Percentiles rank a stretch among this genome's conserved stretches.
These are phyloP conservation scores for Naganishia liquefaciens DNA, from an alignment of 1,284 basidiomycete species.

Conservation along the genomic window DNA sequence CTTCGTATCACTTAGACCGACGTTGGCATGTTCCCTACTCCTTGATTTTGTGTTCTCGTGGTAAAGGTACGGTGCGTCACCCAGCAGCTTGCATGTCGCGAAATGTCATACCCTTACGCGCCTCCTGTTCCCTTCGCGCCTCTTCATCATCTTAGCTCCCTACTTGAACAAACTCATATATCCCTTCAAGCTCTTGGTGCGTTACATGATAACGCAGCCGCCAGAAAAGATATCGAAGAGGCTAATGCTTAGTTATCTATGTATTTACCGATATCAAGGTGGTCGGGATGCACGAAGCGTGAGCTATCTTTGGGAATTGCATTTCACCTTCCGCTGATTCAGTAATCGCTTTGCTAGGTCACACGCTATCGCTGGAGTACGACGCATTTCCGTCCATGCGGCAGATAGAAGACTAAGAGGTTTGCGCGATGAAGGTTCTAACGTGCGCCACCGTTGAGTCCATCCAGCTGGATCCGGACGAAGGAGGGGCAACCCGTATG, in stretches of 20 bases:
- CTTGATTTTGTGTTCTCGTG: no score
- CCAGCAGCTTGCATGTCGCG: no score
- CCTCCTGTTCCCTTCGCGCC: no score
- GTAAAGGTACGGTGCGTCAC: no score
- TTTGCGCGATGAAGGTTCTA: constrained; percentile 59
- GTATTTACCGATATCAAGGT: constrained; percentile 59
- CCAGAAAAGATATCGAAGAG: no score
- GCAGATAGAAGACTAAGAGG: constrained; percentile 4
- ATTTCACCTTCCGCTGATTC: constrained; percentile 1
- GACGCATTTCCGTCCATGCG: constrained; percentile 17
- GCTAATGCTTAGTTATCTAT: background rate
- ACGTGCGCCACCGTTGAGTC: constrained; percentile 90
- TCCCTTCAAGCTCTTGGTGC: constrained; percentile 77
- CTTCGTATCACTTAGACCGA: no score
- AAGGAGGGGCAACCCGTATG: constrained; percentile 91
- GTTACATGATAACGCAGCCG: constrained; percentile 14
- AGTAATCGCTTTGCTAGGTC: constrained; percentile 59
- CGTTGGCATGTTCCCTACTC: no score
- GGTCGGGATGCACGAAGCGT: constrained; percentile 85
- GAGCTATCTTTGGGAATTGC: constrained; percentile 32
- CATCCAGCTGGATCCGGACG: constrained; percentile 66
- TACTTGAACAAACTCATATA: constrained; percentile 66
- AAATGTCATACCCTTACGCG: no score
- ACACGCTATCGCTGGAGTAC: constrained; percentile 69
- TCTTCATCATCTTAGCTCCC: constrained; percentile 38